A percentile compares a stretch with the other conserved stretches of the same genome.
Evolutionary conservation across 1,284 basidiomycete genomes (phyloP).

Genomic region (Malassezia caprae): DNA sequence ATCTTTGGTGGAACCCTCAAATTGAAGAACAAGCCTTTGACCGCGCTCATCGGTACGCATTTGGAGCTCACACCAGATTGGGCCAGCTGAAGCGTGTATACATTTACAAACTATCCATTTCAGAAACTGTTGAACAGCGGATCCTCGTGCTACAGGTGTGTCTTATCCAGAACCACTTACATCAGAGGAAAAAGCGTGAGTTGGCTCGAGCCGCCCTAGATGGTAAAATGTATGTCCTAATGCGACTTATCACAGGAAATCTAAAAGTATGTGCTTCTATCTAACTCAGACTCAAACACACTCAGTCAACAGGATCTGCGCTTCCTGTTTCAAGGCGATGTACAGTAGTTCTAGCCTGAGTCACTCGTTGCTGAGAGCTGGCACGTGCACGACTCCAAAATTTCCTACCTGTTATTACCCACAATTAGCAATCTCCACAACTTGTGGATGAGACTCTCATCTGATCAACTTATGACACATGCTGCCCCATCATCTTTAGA

Average conservation of each 20-base stretch:
- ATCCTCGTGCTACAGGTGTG: constrained; percentile 57
- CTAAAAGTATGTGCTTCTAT: neutral
- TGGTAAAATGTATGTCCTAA: constrained; percentile 51
- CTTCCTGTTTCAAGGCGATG: constrained; percentile 4
- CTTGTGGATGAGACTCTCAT: neutral
- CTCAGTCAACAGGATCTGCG: constrained; percentile 1
- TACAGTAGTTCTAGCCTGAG: neutral
- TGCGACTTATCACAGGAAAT: neutral
- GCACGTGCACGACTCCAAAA: neutral
- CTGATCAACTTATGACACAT: neutral
- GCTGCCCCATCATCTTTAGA: neutral
- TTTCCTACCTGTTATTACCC: neutral
- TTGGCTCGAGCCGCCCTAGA: constrained; percentile 74
- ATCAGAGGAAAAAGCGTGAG: constrained; percentile 63
- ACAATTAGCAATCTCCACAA: neutral
- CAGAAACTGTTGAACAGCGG: constrained; percentile 78
- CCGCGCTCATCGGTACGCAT: constrained; percentile 58
- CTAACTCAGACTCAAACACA: neutral
- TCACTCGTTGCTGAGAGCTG: neutral
- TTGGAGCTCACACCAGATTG: constrained; percentile 53
- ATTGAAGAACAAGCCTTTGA: constrained; percentile 78
- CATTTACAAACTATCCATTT: constrained; percentile 86
- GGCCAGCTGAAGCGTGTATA: constrained; percentile 78
- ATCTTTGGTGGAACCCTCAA: constrained; percentile 70
- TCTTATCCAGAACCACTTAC: neutral